These are phyloP conservation scores for Pneumocystis wakefieldiae DNA, from an alignment of 1,139 yeast species.

Conservation along the genomic window DNA sequence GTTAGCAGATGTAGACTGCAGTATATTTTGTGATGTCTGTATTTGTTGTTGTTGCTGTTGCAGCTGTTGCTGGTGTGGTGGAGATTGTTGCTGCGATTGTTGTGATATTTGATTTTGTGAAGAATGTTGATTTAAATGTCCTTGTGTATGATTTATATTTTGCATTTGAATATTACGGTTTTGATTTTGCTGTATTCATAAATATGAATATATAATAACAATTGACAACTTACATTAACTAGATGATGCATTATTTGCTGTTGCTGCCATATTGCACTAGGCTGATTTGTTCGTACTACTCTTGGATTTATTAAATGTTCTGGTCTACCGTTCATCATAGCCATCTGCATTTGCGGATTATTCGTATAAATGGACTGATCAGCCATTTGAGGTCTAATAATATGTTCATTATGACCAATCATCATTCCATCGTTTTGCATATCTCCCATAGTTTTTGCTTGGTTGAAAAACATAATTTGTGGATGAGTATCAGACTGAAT, in stretches of 20 bases:
- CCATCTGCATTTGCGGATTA: slow-evolving; percentile 9
- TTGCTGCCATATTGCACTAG: slow-evolving; percentile 1
- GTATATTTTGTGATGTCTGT: slow-evolving; percentile 17
- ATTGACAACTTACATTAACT: slow-evolving; percentile 4
- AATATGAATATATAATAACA: neutral
- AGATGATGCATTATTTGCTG: slow-evolving; percentile 3
- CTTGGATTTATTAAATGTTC: neutral
- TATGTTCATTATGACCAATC: slow-evolving; percentile 10
- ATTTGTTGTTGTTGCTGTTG: slow-evolving; percentile 14
- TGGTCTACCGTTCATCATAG: slow-evolving; percentile 1
- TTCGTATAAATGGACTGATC: slow-evolving; percentile 10
- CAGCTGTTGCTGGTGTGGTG: slow-evolving; percentile 15
- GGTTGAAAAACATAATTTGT: slow-evolving; percentile 4
- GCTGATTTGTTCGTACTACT: neutral
- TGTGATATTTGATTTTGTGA: slow-evolving; percentile 5
- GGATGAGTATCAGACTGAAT: slow-evolving; percentile 7
- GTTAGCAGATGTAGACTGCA: slow-evolving; percentile 10
- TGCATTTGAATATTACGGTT: neutral
- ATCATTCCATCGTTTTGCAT: slow-evolving; percentile 2
- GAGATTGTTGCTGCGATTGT: slow-evolving; percentile 3
- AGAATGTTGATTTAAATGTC: neutral
- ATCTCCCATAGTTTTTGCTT: neutral
- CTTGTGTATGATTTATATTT: neutral
- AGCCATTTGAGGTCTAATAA: slow-evolving; percentile 8
- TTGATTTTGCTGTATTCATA: neutral